phyloP scores from a whole-genome alignment of 768 basidiomycete species.

The Peribolospora baueri region DNA sequence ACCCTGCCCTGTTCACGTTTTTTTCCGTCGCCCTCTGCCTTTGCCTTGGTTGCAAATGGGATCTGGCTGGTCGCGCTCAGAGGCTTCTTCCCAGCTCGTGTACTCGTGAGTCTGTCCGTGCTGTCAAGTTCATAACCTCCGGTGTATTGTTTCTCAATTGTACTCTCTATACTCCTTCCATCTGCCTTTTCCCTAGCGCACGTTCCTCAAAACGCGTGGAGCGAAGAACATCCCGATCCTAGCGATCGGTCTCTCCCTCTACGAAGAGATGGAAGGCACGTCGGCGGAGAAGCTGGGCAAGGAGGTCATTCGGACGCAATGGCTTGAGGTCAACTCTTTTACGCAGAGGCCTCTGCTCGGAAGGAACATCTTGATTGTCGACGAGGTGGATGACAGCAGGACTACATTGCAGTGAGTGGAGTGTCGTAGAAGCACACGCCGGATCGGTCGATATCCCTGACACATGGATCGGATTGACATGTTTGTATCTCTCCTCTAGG shows the following conservation, averaged over 20 bases:
- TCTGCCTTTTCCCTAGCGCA: conserved; percentile 30
- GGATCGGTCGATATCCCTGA: no score
- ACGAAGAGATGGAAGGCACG: conserved; percentile 61
- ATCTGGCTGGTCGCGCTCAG: conserved; percentile 21
- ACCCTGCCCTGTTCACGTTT: neutral
- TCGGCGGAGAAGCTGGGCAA: conserved; percentile 46
- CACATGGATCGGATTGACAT: neutral
- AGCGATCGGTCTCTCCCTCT: conserved; percentile 79
- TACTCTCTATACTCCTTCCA: neutral
- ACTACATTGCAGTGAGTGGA: no score
- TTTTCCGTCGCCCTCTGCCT: neutral
- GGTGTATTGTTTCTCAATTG: no score
- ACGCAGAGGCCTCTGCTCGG: conserved; percentile 39
- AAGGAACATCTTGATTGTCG: conserved; percentile 47
- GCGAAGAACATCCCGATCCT: conserved; percentile 65
- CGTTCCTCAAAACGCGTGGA: conserved; percentile 49
- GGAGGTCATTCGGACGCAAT: conserved; percentile 77
- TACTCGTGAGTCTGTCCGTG: conserved; percentile 25
- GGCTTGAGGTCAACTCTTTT: conserved; percentile 33
- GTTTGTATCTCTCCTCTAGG: conserved; percentile 21
- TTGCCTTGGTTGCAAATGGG: neutral
- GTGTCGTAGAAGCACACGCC: no score
- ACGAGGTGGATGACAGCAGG: conserved; percentile 20
- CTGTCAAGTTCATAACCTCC: neutral
- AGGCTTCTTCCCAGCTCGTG: conserved; percentile 81